Evolutionary conservation across 768 basidiomycete genomes (phyloP).

Genomic region (Pholiota conissans): DNA sequence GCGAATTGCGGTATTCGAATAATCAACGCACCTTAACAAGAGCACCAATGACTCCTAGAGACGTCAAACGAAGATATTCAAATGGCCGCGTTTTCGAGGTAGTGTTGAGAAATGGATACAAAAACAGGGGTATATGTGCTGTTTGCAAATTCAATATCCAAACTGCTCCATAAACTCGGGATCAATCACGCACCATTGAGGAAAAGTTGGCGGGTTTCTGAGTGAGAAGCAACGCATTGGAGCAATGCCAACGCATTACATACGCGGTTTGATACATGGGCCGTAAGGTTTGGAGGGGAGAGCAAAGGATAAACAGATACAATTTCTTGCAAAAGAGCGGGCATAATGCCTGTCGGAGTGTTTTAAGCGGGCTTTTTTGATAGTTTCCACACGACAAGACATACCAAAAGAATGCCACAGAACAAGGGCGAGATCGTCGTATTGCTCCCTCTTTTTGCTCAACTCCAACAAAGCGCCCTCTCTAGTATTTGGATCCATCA

Average conservation of each 20-base stretch:
- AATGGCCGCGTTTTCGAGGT: slow-evolving; percentile 99
- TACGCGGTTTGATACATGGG: slow-evolving; percentile 96
- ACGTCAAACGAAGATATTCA: slow-evolving; percentile 98
- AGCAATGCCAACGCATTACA: slow-evolving; percentile 97
- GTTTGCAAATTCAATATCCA: slow-evolving; percentile 55
- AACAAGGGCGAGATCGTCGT: slow-evolving; percentile 95
- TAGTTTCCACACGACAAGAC: slow-evolving; percentile 8
- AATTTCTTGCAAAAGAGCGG: slow-evolving; percentile 94
- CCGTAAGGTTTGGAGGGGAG: slow-evolving; percentile 93
- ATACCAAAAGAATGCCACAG: slow-evolving; percentile 98
- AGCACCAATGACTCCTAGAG: slow-evolving; percentile 98
- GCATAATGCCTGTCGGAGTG: slow-evolving; percentile 81
- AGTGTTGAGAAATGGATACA: slow-evolving; percentile 98
- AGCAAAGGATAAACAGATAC: slow-evolving; percentile 97
- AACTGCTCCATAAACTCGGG: slow-evolving; percentile 1
- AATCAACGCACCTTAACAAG: slow-evolving; percentile 80
- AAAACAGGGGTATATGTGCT: slow-evolving; percentile 98
- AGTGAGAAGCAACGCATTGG: slow-evolving; percentile 97
- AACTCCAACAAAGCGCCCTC: slow-evolving; percentile 92
- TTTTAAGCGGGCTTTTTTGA: slow-evolving; percentile 12
- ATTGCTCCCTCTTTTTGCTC: slow-evolving; percentile 98
- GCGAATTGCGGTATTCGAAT: not conserved
- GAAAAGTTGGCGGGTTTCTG: slow-evolving; percentile 94
- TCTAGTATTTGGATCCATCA: slow-evolving; percentile 79
- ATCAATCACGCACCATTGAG: slow-evolving; percentile 71